Percentiles rank a stretch among this genome's conserved stretches.
Conservation (phyloP, 2,329 filamentous ascomycete genomes). For the Sarocladiaceae sp. region DNA sequence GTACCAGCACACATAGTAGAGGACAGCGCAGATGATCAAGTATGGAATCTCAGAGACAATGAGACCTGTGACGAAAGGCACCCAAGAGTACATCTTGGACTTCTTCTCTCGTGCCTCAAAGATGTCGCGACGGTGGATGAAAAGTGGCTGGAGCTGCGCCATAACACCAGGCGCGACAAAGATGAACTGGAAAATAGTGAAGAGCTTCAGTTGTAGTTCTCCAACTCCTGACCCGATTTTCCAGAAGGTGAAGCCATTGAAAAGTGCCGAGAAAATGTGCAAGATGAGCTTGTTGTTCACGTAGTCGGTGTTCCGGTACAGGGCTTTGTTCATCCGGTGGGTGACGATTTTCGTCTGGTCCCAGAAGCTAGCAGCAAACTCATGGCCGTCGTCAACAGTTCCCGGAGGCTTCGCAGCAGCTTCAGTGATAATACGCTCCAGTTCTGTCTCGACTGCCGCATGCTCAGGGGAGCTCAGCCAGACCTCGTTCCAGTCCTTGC, state of each 20-base stretch:
- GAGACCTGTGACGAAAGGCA: constrained; percentile 49
- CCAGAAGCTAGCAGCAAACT: constrained; percentile 64
- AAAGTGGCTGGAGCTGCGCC: constrained; percentile 53
- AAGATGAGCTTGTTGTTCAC: constrained; percentile 56
- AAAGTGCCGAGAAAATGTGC: constrained; percentile 47
- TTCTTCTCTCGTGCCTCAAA: constrained; percentile 55
- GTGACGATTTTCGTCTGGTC: constrained; percentile 60
- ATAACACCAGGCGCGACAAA: constrained; percentile 54
- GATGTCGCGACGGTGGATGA: constrained; percentile 49
- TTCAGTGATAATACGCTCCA: constrained; percentile 54
- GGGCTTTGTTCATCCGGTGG: constrained; percentile 52
- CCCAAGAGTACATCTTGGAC: constrained; percentile 55
- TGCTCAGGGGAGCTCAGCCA: constrained; percentile 62
- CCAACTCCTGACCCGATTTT: constrained; percentile 44
- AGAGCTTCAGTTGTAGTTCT: constrained; percentile 48
- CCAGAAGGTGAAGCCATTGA: constrained; percentile 59
- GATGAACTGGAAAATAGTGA: constrained; percentile 58
- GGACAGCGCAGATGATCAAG: constrained; percentile 33
- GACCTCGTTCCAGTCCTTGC: constrained; percentile 60
- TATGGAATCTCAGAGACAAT: constrained; percentile 42
- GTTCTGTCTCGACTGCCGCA: constrained; percentile 49
- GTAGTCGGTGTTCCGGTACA: constrained; percentile 63
- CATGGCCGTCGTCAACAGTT: constrained; percentile 46
- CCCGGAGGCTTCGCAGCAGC: constrained; percentile 39
- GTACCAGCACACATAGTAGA: constrained; percentile 52